Percentiles rank a stretch among this genome's conserved stretches.
These are phyloP conservation scores for Penicillium decumbens DNA, from an alignment of 2,329 filamentous ascomycete species.

Conservation along the genomic window DNA sequence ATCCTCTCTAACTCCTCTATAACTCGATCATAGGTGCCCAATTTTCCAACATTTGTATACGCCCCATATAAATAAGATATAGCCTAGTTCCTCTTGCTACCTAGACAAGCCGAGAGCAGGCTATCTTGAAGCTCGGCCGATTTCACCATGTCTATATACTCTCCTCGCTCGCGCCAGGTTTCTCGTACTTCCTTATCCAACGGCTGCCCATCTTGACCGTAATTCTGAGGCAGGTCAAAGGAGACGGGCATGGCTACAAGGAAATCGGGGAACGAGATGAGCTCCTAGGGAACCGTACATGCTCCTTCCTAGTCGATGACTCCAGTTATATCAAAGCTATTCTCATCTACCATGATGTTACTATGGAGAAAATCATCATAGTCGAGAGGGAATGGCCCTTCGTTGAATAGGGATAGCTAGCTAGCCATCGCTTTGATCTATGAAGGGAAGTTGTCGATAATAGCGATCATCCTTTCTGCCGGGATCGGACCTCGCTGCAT, in stretches of 20 bases:
- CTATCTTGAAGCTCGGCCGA: slow-evolving; percentile 1
- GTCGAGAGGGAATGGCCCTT: slow-evolving; percentile 13
- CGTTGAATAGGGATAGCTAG: not conserved
- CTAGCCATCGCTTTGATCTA: slow-evolving; percentile 6
- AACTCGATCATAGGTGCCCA: slow-evolving; percentile 7
- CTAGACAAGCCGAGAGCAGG: slow-evolving; percentile 7
- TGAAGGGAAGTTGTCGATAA: slow-evolving; percentile 3
- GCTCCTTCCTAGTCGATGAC: slow-evolving; percentile 17
- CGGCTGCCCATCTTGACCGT: slow-evolving; percentile 4
- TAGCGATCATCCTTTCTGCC: slow-evolving; percentile 1
- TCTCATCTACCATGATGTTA: slow-evolving; percentile 16
- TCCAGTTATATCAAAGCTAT: slow-evolving; percentile 8
- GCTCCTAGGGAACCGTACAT: slow-evolving; percentile 11
- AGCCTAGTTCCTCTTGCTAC: slow-evolving; percentile 2
- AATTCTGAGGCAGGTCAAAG: slow-evolving; percentile 12
- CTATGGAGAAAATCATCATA: slow-evolving; percentile 16
- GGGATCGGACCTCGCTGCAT: not conserved
- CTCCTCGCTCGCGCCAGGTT: slow-evolving; percentile 4
- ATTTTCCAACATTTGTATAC: slow-evolving; percentile 4
- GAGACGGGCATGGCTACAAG: slow-evolving; percentile 7
- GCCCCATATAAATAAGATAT: slow-evolving; percentile 3
- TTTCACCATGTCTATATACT: slow-evolving; percentile 7
- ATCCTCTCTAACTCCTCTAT: slow-evolving; percentile 3
- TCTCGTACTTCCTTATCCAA: slow-evolving; percentile 1
- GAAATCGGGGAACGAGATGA: slow-evolving; percentile 9